Base-by-base conservation (phyloP, 1,284 basidiomycete genomes). In the Veloporphyrellus conicus region DNA sequence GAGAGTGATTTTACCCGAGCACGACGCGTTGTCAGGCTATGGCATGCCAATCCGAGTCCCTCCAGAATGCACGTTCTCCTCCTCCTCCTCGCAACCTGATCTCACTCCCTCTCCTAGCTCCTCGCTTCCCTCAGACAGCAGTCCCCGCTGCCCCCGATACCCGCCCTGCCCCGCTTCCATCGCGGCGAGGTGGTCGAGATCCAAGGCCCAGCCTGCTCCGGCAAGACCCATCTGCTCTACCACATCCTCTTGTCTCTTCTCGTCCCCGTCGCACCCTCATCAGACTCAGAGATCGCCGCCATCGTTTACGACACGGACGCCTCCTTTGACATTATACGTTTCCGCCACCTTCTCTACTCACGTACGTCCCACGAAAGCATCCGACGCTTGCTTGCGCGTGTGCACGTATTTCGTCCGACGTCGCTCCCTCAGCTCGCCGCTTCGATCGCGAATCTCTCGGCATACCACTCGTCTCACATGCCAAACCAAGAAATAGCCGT, bases 161-260 rank as follows among this genome's bases (percentile, higher is more conserved):
- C 45, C 35, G 46, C 41, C 41, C 49, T 65, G 19, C 53, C 62
- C 34, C 48, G 51, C 15, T 35, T 67, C 38, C 9, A 54, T 45
- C 64, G 63, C 54, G 66, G 62, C 35, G 59, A 88, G 64, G 72
- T 87, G 35, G 66, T 90, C 56, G 84, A 88, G 64, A 73, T 92
- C 32, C 84, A 89, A 64, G 89, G 87, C 2, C 75, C 82, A 5
- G 70, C 87, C 2, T 74, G 74, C 18, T 80, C 81, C 15, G 89
- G 87, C 31, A 92, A 91, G 66, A 83, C 84, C 1, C 82, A 85
- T 50, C 65, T 91, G 10, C 65, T 88, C 20, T 84, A 85, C 61
- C 75, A 79, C 58, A 64, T 87, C 46, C 61, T 87, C 28, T 68
- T 78, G n/a, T 75, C 71, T 22, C 82, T 83, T 54, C 70, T 89